Conservation (phyloP, 805 yeast genomes). For the Tetrapisispora namnaoensis region DNA sequence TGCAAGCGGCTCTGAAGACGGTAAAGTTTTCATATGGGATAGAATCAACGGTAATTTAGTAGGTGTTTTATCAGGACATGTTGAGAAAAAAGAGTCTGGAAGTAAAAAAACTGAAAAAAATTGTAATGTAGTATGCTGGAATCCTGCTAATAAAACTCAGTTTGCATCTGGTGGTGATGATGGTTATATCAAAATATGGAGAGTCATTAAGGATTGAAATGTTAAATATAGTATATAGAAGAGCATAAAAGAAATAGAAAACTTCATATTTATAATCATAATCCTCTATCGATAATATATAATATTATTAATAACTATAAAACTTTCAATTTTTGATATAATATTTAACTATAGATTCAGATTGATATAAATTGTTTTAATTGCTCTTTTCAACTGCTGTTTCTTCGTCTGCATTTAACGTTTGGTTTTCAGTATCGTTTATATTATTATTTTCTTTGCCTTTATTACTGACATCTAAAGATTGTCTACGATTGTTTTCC, state of each 20-base stretch:
- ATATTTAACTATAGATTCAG: not conserved
- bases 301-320: no score
- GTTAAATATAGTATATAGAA: not conserved
- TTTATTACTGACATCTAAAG: not conserved
- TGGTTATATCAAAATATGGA: slow-evolving; percentile 59
- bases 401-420: not conserved
- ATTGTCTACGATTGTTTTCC: not conserved
- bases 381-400: not conserved
- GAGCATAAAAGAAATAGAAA: not conserved
- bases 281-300: not conserved
- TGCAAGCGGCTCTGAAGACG: slow-evolving; percentile 79
- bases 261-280: not conserved
- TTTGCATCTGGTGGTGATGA: slow-evolving; percentile 89
- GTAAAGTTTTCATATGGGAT: slow-evolving; percentile 70
- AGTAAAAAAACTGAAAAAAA: slow-evolving; percentile 21
- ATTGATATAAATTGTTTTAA: not conserved
- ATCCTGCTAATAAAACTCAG: slow-evolving; percentile 35
- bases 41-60: slow-evolving; percentile 58
- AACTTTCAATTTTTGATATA: not conserved
- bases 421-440: not conserved
- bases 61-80: slow-evolving; percentile 26
- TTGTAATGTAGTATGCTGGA: slow-evolving; percentile 78
- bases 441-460: not conserved
- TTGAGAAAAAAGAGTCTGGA: slow-evolving; percentile 5
- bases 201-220: slow-evolving; percentile 25